Evolutionary conservation across 1,284 basidiomycete species (phyloP).

Genomic region (Malassezia psittaci): DNA sequence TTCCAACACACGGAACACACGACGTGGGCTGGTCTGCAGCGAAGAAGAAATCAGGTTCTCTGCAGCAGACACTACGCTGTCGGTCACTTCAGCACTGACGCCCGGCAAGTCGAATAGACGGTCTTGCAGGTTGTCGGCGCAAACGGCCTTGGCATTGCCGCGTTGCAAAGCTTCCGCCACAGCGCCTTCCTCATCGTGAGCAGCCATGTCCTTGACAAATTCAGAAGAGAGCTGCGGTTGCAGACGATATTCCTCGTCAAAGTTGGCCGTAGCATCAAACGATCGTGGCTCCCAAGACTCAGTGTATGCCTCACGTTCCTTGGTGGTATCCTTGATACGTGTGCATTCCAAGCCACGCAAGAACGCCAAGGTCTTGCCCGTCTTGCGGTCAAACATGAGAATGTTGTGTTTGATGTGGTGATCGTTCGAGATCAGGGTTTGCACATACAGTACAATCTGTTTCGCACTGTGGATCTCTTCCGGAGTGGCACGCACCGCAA

Average conservation of each 20-base stretch:
- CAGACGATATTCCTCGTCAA: conserved; percentile 4
- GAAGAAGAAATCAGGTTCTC: conserved; percentile 14
- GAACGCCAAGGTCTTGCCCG: conserved; percentile 19
- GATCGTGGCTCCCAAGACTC: conserved; percentile 18
- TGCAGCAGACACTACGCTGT: background rate
- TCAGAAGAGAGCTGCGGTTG: background rate
- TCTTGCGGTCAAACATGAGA: conserved; percentile 18
- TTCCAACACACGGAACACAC: conserved; percentile 18
- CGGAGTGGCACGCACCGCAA: conserved; percentile 13
- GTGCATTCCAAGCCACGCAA: conserved; percentile 19
- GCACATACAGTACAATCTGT: conserved; percentile 10
- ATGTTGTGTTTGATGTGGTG: conserved; percentile 18
- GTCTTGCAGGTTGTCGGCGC: conserved; percentile 10
- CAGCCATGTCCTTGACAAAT: conserved; percentile 5
- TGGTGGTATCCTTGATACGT: conserved; percentile 19
- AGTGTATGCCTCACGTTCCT: conserved; percentile 13
- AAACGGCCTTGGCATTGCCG: background rate
- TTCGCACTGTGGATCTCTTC: conserved; percentile 16
- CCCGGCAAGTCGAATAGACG: conserved; percentile 10
- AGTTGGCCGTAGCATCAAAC: conserved; percentile 1
- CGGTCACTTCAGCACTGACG: conserved; percentile 3
- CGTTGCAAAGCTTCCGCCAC: conserved; percentile 2
- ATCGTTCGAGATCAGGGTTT: conserved; percentile 14
- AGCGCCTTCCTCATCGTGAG: conserved; percentile 6
- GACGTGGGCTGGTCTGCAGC: conserved; percentile 4